Base-by-base conservation (phyloP, 2,329 filamentous ascomycete species). In the Monosporascus sp. region DNA sequence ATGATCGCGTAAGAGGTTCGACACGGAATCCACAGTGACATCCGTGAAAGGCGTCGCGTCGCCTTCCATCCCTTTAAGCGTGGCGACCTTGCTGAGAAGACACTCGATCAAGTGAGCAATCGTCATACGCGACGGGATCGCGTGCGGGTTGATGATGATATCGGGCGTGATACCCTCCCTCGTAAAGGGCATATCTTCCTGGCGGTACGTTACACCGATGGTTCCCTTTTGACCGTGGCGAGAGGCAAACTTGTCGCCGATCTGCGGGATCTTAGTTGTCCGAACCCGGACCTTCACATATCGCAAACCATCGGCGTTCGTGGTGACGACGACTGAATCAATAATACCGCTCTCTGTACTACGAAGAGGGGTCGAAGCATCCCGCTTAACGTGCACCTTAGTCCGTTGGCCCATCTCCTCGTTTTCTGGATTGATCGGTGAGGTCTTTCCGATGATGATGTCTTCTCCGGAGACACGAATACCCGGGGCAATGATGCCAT, bases 31-130 rank as follows among this genome's bases (percentile, higher is more conserved):
- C 56, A 99, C 93, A 0, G 94, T 99, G 58, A 99, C 91, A 63
- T 97, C 93, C 9, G 94, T 97, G 70, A 99, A 99, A 0, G 95
- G 94, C 0, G 94, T 99, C 1, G 94, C 94, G 66, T 99, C 95
- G 64, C 94, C 95, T 75, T 99, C 94, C 72, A 91, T 89, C 44
- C 94, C 95, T 72, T 92, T 89, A 22, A 99, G 80, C 2, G 94
- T 89, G 1, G 91, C 91, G 37, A 99, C 94, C 72, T 99, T 99
- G 70, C 91, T 96, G 53, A 99, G 82, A 63, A 97, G 82, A 81
- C 94, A 99, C 78, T 99, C 94, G 70, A 99, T 96, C 83, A 99
- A 92, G 80, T 99, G 94, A 65, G 94, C 94, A 85, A 99, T 99
- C 3, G 95, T 99, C 94, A 99, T 99, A 84, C 94, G 94, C 52